Conservation (phyloP, 2,329 filamentous ascomycete species). For the Coniochaeta ligniaria region DNA sequence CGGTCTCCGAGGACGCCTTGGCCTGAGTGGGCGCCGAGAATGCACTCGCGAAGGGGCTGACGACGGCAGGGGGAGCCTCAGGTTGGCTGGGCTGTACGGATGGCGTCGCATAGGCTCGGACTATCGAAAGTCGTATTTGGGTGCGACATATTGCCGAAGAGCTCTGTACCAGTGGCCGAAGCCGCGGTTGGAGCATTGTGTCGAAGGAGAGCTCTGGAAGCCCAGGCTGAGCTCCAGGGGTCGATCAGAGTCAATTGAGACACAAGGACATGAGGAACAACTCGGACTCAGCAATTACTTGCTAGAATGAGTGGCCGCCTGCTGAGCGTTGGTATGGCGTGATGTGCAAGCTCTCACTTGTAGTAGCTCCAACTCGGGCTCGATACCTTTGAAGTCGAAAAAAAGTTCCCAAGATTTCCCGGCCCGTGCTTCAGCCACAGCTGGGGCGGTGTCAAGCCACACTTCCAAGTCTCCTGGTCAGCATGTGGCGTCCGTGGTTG, state of each 20-base stretch:
- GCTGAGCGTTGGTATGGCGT: not conserved
- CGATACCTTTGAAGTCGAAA: not conserved
- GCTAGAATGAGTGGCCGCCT: not conserved
- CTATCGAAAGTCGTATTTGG: constrained; percentile 8
- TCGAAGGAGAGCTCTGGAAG: not conserved
- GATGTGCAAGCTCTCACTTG: not conserved
- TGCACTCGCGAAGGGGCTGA: not conserved
- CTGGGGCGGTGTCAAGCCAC: not conserved
- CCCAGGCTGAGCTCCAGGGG: constrained; percentile 1
- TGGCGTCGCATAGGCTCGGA: constrained; percentile 16
- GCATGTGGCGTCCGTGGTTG: constrained; percentile 2
- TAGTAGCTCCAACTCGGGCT: not conserved
- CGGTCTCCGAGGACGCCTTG: constrained; percentile 18
- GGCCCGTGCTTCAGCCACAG: constrained; percentile 1
- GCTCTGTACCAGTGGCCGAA: constrained; percentile 38
- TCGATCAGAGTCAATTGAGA: not conserved
- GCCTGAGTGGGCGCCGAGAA: not conserved
- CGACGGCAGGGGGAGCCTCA: not conserved
- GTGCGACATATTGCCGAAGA: constrained; percentile 14
- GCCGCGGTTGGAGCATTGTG: constrained; percentile 59
- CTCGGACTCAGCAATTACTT: not conserved
- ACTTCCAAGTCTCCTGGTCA: not conserved
- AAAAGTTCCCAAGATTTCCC: constrained; percentile 1
- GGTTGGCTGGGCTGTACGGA: constrained; percentile 6
- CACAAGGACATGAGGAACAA: not conserved